Percentiles rank a stretch among this genome's conserved stretches.
These are phyloP conservation scores for Fusarium robinianum DNA, from an alignment of 2,329 filamentous ascomycete species.

Conservation along the genomic window DNA sequence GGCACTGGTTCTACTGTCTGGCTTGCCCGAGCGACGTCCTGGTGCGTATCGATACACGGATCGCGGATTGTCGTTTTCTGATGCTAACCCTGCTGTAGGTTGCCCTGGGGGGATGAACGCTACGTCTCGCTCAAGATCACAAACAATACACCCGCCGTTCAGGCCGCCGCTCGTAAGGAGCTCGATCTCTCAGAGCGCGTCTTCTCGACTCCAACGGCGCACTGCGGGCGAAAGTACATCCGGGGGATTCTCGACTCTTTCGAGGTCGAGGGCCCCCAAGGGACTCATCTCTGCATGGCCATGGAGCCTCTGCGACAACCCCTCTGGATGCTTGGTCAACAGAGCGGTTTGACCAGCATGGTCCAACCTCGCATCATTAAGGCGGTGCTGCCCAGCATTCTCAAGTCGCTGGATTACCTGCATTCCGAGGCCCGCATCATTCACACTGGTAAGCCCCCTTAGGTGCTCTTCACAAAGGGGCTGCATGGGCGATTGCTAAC, in stretches of 20 bases:
- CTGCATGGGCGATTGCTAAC: neutral
- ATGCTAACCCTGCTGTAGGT: conserved; percentile 16
- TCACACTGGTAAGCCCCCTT: conserved; percentile 44
- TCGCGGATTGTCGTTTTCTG: neutral
- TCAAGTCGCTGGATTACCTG: conserved; percentile 47
- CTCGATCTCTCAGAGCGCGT: conserved; percentile 32
- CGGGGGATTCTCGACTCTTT: conserved; percentile 33
- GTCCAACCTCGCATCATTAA: conserved; percentile 32
- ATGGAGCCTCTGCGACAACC: conserved; percentile 35
- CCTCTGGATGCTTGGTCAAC: conserved; percentile 35
- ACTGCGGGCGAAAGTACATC: conserved; percentile 30
- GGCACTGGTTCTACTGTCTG: conserved; percentile 47
- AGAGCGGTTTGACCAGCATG: conserved; percentile 21
- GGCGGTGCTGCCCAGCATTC: conserved; percentile 41
- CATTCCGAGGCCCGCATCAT: conserved; percentile 46
- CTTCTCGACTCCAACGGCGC: conserved; percentile 25
- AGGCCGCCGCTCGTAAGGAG: conserved; percentile 32
- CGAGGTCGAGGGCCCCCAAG: conserved; percentile 24
- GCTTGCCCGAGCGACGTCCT: conserved; percentile 38
- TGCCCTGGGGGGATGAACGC: conserved; percentile 32
- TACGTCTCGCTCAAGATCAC: conserved; percentile 38
- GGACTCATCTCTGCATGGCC: conserved; percentile 30
- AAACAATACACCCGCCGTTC: conserved; percentile 32
- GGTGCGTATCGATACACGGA: too few relatives aligned
- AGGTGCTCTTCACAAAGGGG: too few relatives aligned